Percentiles rank a stretch among this genome's conserved stretches.
Evolutionary conservation across 1,284 basidiomycete species (phyloP).

Genomic region (Bondarzewia mesenterica): DNA sequence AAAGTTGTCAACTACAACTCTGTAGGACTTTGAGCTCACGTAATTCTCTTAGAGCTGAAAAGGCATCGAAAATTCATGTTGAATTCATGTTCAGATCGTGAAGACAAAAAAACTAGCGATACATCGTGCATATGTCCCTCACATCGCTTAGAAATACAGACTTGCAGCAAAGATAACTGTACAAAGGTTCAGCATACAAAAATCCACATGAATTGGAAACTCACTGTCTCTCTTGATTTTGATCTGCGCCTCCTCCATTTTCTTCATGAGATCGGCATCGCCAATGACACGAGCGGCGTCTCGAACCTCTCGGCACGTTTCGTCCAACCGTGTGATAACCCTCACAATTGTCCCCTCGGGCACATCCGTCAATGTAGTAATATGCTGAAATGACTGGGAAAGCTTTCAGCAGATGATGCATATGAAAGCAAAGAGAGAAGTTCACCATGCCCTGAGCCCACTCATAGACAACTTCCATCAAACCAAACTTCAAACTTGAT

Average conservation of each 20-base stretch:
- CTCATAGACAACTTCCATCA: slow-evolving; percentile 95
- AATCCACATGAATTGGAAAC: slow-evolving; percentile 21
- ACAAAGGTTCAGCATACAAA: slow-evolving; percentile 2
- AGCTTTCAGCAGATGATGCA: slow-evolving; percentile 4
- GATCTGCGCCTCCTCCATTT: slow-evolving; percentile 94
- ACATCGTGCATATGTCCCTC: slow-evolving; percentile 2
- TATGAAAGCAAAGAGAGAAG: slow-evolving; percentile 4
- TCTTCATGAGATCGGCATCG: slow-evolving; percentile 90
- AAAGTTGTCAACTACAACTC: too few relatives aligned
- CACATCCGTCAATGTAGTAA: slow-evolving; percentile 89
- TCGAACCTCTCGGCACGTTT: slow-evolving; percentile 94
- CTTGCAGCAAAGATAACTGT: slow-evolving; percentile 82
- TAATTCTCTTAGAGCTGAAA: too few relatives aligned
- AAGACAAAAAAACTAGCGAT: neutral
- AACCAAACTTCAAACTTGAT: slow-evolving; percentile 76
- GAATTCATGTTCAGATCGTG: neutral
- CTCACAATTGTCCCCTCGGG: slow-evolving; percentile 97
- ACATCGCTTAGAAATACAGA: slow-evolving; percentile 60
- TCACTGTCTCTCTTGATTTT: slow-evolving; percentile 92
- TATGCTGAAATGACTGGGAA: slow-evolving; percentile 86
- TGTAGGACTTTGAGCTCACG: too few relatives aligned
- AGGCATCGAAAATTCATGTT: neutral
- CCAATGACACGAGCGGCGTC: slow-evolving; percentile 98
- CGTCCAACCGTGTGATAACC: slow-evolving; percentile 92
- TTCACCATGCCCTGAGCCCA: slow-evolving; percentile 97